A percentile compares a stretch with the other conserved stretches of the same genome.
Conservation (phyloP, 139 green algal genomes). For the Chlorella sp. region DNA sequence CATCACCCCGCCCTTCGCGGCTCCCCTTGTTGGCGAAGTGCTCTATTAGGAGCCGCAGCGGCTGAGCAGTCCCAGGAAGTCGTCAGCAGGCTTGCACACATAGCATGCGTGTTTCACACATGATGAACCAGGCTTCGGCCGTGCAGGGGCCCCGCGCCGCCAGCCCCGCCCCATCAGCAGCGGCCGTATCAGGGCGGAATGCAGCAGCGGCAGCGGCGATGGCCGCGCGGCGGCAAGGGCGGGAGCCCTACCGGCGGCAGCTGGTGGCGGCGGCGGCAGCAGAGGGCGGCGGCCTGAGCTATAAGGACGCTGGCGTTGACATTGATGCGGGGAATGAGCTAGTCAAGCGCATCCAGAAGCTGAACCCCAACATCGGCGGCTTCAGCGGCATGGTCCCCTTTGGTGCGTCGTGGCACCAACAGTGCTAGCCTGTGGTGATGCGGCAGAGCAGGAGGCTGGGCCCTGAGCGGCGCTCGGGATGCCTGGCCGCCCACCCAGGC, state of each 20-base stretch:
- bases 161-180: background rate
- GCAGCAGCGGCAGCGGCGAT: background rate
- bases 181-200: background rate
- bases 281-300: slow-evolving; percentile 60
- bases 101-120: background rate
- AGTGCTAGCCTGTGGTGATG: background rate
- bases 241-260: slow-evolving; percentile 6
- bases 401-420: slow-evolving; percentile 57
- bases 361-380: slow-evolving; percentile 94
- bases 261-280: background rate
- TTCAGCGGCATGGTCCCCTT: slow-evolving; percentile 97
- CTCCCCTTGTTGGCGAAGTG: too few species aligned
- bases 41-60: too few species aligned
- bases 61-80: too few species aligned
- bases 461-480: too few species aligned
- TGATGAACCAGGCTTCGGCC: background rate
- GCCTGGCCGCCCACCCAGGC: too few species aligned
- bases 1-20: too few species aligned
- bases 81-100: too few species aligned
- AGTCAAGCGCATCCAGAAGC: slow-evolving; percentile 91
- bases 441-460: background rate
- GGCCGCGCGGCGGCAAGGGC: background rate
- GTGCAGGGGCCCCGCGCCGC: slow-evolving; percentile 10
- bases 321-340: slow-evolving; percentile 98
- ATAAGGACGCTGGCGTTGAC: slow-evolving; percentile 95